Evolutionary conservation across 495 filamentous ascomycete genomes (phyloP), one percentile per base, ranked within the genome.

Genomic region (Cudoniella acicularis): DNA sequence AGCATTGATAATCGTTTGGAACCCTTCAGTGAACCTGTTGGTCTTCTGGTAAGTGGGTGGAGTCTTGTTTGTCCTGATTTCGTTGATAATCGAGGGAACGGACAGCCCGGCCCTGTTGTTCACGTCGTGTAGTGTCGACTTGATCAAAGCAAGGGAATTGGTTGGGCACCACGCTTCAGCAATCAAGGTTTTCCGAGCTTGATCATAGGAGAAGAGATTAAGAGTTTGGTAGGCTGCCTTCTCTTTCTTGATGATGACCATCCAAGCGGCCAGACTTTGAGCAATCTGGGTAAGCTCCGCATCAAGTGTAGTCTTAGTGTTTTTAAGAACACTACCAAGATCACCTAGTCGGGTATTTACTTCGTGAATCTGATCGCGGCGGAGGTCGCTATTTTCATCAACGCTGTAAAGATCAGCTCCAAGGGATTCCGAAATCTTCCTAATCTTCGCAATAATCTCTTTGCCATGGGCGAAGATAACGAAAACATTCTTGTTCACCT

Each of bases 391-490:
- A 76, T 98, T 96, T 75, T 99, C 94, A 66, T 99, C 94, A 13
- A 99, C 93, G 60, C 86, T 90, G 77, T 99, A 99, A 50, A 96
- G 77, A 68, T 94, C 89, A 60, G 95, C 93, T 51, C 94, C 89
- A 68, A 99, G 85, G 1, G 92, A 96, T 75, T 99, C 94, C 11
- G 92, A 96, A 54, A 99, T 97, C 79, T 96, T 97, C 64, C 94
- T 85, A 69, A 99, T 99, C 82, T 98, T 98, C 60, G 92, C 88
- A 63, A 99, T 85, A 67, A 99, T 94, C 72, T 96, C 93, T 72
- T 96, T 96, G 64, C 94, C 94, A 64, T 99, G 95, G 23, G 95
- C 93, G 68, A 99, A 99, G 69, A 99, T 98, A 59, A 99, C 92
- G 66, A 98, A 99, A 56, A 98, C 94, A 67, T 96, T 99, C 86